phyloP scores from a whole-genome alignment of 345 rosid genomes.

The Turnera subulata region DNA sequence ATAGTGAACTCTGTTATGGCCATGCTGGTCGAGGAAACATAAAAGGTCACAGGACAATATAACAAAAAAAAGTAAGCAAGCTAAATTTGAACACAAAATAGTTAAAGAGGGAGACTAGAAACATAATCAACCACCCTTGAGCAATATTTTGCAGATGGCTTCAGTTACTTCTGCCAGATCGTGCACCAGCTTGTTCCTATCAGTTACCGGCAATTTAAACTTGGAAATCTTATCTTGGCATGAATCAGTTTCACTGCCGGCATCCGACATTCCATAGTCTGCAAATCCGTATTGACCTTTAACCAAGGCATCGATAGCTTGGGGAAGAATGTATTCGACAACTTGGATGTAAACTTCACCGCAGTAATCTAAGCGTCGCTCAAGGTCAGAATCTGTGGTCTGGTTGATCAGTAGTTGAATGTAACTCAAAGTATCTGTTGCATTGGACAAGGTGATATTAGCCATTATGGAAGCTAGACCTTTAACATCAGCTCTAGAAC shows the following conservation, averaged over 20 bases:
- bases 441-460: conserved; percentile 38
- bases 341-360: conserved; percentile 74
- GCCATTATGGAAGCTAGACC: conserved; percentile 48
- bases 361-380: conserved; percentile 63
- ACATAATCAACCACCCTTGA: conserved; percentile 7
- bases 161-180: conserved; percentile 57
- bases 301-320: conserved; percentile 58
- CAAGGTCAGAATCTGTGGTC: conserved; percentile 41
- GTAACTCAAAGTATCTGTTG: conserved; percentile 49
- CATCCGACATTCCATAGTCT: conserved; percentile 49
- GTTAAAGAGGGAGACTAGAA: background rate
- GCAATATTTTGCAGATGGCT: conserved; percentile 47
- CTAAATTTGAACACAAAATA: no score
- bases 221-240: conserved; percentile 52
- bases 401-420: conserved; percentile 37
- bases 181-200: conserved; percentile 45
- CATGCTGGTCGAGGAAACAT: no score
- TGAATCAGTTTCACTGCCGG: conserved; percentile 45
- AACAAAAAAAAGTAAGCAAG: no score
- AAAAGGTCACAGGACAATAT: no score
- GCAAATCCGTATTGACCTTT: conserved; percentile 60
- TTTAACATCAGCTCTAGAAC: conserved; percentile 28
- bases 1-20: no score
- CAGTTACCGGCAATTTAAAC: conserved; percentile 30
- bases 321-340: conserved; percentile 70